A percentile compares a stretch with the other conserved stretches of the same genome.
Conservation (phyloP, 2,329 filamentous ascomycete genomes). For the Xylaria sp. region DNA sequence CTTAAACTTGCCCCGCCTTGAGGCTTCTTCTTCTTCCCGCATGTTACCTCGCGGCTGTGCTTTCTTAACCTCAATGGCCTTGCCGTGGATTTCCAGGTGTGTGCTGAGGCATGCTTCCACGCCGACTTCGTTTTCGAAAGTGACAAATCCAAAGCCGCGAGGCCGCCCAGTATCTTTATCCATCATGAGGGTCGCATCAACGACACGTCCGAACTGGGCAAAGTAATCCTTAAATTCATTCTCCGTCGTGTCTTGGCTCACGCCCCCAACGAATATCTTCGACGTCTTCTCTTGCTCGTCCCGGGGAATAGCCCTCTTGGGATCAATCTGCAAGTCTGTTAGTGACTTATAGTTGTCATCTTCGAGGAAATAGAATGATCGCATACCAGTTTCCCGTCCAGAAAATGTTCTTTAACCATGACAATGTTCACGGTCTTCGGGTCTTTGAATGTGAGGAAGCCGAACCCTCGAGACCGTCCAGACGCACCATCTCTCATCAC, state of each 20-base stretch:
- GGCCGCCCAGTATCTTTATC: constrained; percentile 99
- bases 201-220: constrained; percentile 92
- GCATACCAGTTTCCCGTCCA: constrained; percentile 97
- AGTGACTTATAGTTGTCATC: constrained; percentile 34
- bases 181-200: constrained; percentile 99
- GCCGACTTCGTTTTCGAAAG: constrained; percentile 94
- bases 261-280: constrained; percentile 98
- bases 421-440: constrained; percentile 98
- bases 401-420: constrained; percentile 99
- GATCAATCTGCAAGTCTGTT: constrained; percentile 78
- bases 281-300: constrained; percentile 98
- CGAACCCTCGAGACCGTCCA: constrained; percentile 93
- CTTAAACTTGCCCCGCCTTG: constrained; percentile 69
- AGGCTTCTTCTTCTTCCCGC: constrained; percentile 86
- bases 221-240: constrained; percentile 97
- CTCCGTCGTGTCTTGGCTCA: constrained; percentile 96
- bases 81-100: constrained; percentile 91
- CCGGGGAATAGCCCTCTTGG: constrained; percentile 94
- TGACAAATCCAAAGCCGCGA: constrained; percentile 96
- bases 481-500: constrained; percentile 98
- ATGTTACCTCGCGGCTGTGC: constrained; percentile 95
- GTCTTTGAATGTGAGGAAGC: constrained; percentile 97
- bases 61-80: constrained; percentile 98
- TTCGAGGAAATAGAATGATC: background rate
- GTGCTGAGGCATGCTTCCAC: constrained; percentile 90